These are phyloP conservation scores for Galerina marginata DNA, from an alignment of 768 basidiomycete species.

Conservation along the genomic window DNA sequence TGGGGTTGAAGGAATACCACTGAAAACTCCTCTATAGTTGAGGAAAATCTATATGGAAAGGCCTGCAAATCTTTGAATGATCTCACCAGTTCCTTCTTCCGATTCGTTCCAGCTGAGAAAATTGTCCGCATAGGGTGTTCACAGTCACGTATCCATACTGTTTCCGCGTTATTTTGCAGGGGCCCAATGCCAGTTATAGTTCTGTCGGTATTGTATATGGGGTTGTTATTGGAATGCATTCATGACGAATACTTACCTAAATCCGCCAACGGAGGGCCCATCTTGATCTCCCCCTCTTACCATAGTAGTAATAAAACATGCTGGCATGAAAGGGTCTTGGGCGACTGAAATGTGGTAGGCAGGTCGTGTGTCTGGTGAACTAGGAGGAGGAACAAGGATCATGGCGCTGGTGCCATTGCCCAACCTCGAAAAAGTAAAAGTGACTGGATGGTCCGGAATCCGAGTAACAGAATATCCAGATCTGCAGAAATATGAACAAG, in stretches of 20 bases:
- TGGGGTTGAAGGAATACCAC: too few relatives aligned
- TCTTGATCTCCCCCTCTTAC: constrained; percentile 17
- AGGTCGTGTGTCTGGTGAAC: constrained; percentile 18
- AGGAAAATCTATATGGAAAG: too few relatives aligned
- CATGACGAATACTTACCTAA: constrained; percentile 16
- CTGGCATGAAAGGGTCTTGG: constrained; percentile 25
- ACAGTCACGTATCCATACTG: too few relatives aligned
- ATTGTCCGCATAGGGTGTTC: too few relatives aligned
- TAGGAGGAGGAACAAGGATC: constrained; percentile 19
- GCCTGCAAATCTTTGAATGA: too few relatives aligned
- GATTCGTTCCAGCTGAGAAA: too few relatives aligned
- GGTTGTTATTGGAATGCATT: too few relatives aligned
- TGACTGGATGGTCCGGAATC: constrained; percentile 14
- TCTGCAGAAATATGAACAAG: background rate
- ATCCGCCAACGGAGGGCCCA: constrained; percentile 23
- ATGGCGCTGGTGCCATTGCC: constrained; percentile 4
- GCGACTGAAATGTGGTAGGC: constrained; percentile 24
- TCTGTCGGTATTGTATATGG: too few relatives aligned
- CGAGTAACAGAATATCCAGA: constrained; percentile 4
- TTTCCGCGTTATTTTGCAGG: too few relatives aligned
- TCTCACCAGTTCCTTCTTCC: too few relatives aligned
- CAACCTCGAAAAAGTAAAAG: constrained; percentile 19
- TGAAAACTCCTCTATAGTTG: too few relatives aligned
- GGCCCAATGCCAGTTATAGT: too few relatives aligned
- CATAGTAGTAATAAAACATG: constrained; percentile 23